Percentiles rank a stretch among this genome's conserved stretches.
Evolutionary conservation across 1,139 yeast genomes (phyloP).

Genomic region (Pichia sp.): DNA sequence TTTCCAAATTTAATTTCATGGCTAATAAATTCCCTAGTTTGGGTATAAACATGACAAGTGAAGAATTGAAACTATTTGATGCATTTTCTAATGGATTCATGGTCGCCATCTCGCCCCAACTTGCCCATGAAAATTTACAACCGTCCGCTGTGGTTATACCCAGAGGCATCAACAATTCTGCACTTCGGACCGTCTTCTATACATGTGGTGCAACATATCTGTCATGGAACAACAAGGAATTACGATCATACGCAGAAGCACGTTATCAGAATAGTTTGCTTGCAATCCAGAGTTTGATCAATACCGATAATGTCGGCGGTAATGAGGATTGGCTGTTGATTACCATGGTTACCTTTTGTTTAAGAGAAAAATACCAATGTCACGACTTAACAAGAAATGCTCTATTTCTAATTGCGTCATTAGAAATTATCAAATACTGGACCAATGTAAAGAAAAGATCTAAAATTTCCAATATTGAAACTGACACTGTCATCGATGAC

Average conservation of each 20-base stretch:
- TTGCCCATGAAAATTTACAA: slow-evolving; percentile 1
- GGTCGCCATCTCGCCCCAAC: slow-evolving; percentile 27
- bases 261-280: neutral
- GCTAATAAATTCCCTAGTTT: no score
- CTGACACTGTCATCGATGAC: neutral
- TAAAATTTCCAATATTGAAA: neutral
- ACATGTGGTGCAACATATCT: slow-evolving; percentile 36
- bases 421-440: slow-evolving; percentile 4
- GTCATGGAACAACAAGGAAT: slow-evolving; percentile 6
- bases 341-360: neutral
- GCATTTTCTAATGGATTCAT: slow-evolving; percentile 38
- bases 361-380: slow-evolving; percentile 7
- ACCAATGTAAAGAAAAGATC: neutral
- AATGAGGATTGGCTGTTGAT: slow-evolving; percentile 6
- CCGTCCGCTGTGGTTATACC: slow-evolving; percentile 4
- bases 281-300: neutral
- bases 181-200: slow-evolving; percentile 33
- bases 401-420: slow-evolving; percentile 4
- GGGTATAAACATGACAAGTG: slow-evolving; percentile 9
- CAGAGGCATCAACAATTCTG: neutral
- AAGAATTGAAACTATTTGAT: slow-evolving; percentile 31
- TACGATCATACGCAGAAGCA: neutral
- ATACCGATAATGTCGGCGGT: neutral
- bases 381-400: neutral
- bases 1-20: slow-evolving; percentile 15